Evolutionary conservation across 768 basidiomycete genomes (phyloP).

Genomic region (Russula compacta): DNA sequence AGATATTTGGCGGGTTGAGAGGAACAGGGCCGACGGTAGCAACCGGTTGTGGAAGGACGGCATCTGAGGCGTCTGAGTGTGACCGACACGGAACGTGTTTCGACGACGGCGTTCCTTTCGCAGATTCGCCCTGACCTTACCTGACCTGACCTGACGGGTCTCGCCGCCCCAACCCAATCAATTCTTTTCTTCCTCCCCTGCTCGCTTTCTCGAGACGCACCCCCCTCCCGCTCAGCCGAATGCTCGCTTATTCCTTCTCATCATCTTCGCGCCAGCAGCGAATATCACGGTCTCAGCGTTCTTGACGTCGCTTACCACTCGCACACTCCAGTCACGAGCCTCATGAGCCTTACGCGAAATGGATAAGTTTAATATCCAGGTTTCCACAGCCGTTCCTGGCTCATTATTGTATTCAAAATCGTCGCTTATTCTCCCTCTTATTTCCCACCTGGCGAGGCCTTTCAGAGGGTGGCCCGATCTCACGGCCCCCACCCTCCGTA

Average conservation of each 20-base stretch:
- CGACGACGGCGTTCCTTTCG: slow-evolving; percentile 41
- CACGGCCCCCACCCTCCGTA: not conserved
- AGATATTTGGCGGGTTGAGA: slow-evolving; percentile 33
- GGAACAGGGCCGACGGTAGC: slow-evolving; percentile 45
- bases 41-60: slow-evolving; percentile 42
- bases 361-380: slow-evolving; percentile 5
- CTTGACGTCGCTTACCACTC: slow-evolving; percentile 1
- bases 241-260: not conserved
- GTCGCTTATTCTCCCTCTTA: not conserved
- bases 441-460: slow-evolving; percentile 7
- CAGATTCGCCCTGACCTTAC: slow-evolving; percentile 24
- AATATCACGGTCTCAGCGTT: not conserved
- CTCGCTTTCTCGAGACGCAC: not conserved
- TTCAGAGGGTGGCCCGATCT: slow-evolving; percentile 6
- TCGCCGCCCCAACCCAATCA: not conserved
- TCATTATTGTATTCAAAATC: slow-evolving; percentile 6
- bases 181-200: not conserved
- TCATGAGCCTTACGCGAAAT: slow-evolving; percentile 15
- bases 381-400: slow-evolving; percentile 11
- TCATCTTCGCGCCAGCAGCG: not conserved
- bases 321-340: slow-evolving; percentile 2
- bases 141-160: not conserved
- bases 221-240: not conserved
- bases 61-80: slow-evolving; percentile 45
- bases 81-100: slow-evolving; percentile 74